Evolutionary conservation across 257 asterid species (phyloP).

Genomic region (Solanum chaucha): DNA sequence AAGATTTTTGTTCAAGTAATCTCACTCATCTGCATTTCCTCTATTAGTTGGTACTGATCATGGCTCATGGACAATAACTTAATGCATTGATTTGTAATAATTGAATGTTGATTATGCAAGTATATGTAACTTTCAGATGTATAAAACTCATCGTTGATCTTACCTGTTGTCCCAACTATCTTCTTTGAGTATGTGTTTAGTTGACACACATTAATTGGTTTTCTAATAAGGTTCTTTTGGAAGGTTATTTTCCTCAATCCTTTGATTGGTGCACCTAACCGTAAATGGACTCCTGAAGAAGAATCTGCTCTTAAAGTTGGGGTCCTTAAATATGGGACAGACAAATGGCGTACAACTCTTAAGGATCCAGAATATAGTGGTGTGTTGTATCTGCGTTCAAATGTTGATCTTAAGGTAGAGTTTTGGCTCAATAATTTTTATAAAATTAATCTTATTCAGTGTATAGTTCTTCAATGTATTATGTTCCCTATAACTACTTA

Average conservation of each 20-base stretch:
- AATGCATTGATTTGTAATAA: background rate
- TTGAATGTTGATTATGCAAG: background rate
- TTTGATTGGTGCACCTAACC: constrained; percentile 90
- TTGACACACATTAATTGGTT: background rate
- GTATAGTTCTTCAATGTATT: background rate
- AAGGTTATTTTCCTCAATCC: background rate
- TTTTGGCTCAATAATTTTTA: background rate
- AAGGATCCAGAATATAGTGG: constrained; percentile 80
- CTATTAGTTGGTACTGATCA: background rate
- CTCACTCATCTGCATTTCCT: background rate
- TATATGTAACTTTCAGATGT: background rate
- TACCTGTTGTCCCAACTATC: background rate
- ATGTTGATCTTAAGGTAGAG: constrained; percentile 79
- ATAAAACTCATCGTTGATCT: background rate
- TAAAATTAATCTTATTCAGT: background rate
- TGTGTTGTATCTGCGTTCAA: constrained; percentile 59
- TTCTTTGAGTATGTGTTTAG: background rate
- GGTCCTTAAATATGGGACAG: constrained; percentile 78
- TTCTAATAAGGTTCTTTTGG: background rate
- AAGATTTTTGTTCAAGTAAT: background rate
- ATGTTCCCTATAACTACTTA: background rate
- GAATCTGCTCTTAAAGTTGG: constrained; percentile 97
- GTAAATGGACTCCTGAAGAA: constrained; percentile 89
- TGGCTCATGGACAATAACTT: background rate
- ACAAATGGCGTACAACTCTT: constrained; percentile 90